Evolutionary conservation across 2,329 filamentous ascomycete genomes (phyloP).

Genomic region (Colletotrichum siamense): DNA sequence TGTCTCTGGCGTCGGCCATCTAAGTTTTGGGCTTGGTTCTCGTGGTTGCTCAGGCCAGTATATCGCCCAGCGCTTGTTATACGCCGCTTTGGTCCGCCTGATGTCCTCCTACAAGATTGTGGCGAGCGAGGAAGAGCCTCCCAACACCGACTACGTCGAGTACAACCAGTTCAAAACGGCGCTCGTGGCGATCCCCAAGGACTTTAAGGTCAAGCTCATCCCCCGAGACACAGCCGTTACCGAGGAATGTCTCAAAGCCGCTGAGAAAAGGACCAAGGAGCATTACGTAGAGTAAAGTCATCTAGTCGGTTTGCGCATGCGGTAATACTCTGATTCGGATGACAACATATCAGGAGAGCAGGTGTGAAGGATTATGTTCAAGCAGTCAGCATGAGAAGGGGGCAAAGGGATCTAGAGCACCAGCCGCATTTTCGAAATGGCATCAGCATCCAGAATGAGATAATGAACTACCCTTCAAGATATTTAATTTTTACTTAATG

Average conservation of each 20-base stretch:
- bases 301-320: not conserved
- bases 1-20: not conserved
- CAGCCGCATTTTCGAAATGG: not conserved
- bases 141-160: slow-evolving; percentile 61
- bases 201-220: slow-evolving; percentile 64
- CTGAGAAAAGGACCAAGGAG: not conserved
- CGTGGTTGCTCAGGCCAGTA: not conserved
- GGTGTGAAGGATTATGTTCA: not conserved
- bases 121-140: not conserved
- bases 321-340: not conserved
- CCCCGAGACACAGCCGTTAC: not conserved
- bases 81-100: not conserved
- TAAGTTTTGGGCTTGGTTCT: not conserved
- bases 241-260: not conserved
- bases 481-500: not conserved
- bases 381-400: not conserved
- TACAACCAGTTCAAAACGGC: slow-evolving; percentile 63
- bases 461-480: not conserved
- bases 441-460: not conserved
- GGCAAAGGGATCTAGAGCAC: not conserved
- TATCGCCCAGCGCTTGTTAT: not conserved
- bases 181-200: slow-evolving; percentile 66
- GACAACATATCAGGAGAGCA: not conserved
- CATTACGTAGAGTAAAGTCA: not conserved
- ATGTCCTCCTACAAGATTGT: not conserved